Evolutionary conservation across 495 filamentous ascomycete genomes (phyloP).

Genomic region (Hyaloscypha variabilis): DNA sequence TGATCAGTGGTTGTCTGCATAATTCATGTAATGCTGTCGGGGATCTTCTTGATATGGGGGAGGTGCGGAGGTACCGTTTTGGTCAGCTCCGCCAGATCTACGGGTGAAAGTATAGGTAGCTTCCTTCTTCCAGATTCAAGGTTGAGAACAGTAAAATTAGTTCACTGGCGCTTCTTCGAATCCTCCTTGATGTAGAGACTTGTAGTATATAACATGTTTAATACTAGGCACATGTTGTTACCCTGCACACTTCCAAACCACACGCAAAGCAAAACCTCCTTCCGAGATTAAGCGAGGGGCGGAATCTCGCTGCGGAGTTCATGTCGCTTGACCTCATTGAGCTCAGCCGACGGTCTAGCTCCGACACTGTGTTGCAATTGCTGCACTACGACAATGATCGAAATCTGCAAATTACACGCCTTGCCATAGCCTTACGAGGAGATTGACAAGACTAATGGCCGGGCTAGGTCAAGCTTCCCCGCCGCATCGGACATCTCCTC

Average conservation of each 20-base stretch:
- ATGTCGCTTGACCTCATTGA: too few relatives aligned
- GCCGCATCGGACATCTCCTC: not conserved
- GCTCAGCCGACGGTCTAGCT: too few relatives aligned
- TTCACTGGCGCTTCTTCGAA: too few relatives aligned
- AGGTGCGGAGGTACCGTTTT: not conserved
- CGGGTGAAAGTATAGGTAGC: too few relatives aligned
- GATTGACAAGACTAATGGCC: not conserved
- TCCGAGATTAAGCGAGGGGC: not conserved
- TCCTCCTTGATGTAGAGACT: not conserved
- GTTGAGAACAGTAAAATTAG: too few relatives aligned
- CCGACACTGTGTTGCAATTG: too few relatives aligned
- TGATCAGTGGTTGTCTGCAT: not conserved
- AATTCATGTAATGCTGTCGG: not conserved
- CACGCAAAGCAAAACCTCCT: not conserved
- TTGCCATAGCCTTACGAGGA: not conserved
- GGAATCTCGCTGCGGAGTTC: too few relatives aligned
- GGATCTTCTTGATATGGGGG: not conserved
- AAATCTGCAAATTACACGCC: too few relatives aligned
- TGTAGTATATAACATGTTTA: not conserved
- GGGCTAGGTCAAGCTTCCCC: not conserved
- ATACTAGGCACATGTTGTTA: too few relatives aligned
- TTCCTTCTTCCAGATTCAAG: too few relatives aligned
- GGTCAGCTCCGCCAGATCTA: not conserved
- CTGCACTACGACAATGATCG: too few relatives aligned
- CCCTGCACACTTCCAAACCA: too few relatives aligned